phyloP scores from a whole-genome alignment of 2,329 filamentous ascomycete genomes.

The Venturia effusa region DNA sequence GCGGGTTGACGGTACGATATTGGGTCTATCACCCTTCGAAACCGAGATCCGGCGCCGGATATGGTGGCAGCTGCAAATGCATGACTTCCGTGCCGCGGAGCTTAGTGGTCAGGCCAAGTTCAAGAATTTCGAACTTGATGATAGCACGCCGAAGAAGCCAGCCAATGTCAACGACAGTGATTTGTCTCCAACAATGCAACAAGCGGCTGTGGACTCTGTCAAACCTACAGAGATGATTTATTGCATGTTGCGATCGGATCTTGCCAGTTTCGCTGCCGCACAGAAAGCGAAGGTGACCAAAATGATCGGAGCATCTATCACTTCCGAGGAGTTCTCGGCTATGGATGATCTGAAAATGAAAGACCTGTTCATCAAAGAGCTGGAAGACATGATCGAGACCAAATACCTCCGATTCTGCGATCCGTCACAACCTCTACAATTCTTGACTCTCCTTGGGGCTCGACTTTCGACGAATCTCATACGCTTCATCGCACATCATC shows the following conservation, averaged over 20 bases:
- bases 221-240: constrained; percentile 8
- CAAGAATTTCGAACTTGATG: neutral
- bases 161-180: constrained; percentile 47
- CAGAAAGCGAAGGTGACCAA: constrained; percentile 1
- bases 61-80: constrained; percentile 19
- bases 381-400: constrained; percentile 19
- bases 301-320: neutral
- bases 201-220: constrained; percentile 10
- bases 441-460: constrained; percentile 13
- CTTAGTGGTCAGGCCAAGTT: constrained; percentile 3
- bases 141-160: constrained; percentile 29
- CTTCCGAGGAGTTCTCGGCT: constrained; percentile 8
- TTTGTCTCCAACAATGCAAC: constrained; percentile 36
- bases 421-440: constrained; percentile 15
- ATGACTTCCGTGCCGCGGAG: constrained; percentile 5
- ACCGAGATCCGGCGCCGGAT: constrained; percentile 23
- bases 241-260: constrained; percentile 4
- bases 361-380: constrained; percentile 14
- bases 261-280: constrained; percentile 4
- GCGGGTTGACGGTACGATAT: constrained; percentile 18
- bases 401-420: constrained; percentile 13
- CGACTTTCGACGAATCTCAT: constrained; percentile 14
- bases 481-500: constrained; percentile 19
- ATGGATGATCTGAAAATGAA: constrained; percentile 9
- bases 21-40: constrained; percentile 23